Percentiles rank a stretch among this genome's conserved stretches.
phyloP scores from a whole-genome alignment of 371 early-diverging fungal genomes.

The Parasitella parasitica region DNA sequence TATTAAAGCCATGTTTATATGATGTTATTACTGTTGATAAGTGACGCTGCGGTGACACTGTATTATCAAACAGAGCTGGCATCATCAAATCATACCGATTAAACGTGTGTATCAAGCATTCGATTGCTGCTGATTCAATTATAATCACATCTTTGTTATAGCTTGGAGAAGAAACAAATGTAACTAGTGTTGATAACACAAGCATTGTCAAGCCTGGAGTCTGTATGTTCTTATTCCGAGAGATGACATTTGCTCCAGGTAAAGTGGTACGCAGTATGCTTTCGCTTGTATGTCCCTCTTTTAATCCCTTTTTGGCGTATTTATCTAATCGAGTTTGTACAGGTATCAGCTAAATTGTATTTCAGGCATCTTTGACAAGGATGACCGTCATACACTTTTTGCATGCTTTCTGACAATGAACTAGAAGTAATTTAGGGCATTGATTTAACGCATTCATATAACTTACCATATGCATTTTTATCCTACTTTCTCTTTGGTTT shows the following conservation, averaged over 20 bases:
- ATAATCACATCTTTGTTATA: not conserved
- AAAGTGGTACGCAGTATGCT: not conserved
- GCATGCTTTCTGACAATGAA: slow-evolving; percentile 59
- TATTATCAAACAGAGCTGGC: not conserved
- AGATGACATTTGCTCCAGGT: not conserved
- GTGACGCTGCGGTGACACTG: not conserved
- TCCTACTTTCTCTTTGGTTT: slow-evolving; percentile 39
- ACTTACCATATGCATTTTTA: slow-evolving; percentile 29
- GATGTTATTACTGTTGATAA: not conserved
- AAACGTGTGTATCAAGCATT: too few relatives aligned
- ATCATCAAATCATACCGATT: not conserved
- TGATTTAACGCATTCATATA: not conserved
- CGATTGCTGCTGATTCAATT: too few relatives aligned
- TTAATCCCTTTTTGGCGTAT: slow-evolving; percentile 54
- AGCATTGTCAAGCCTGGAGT: not conserved
- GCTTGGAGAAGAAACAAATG: not conserved
- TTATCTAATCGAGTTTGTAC: slow-evolving; percentile 58
- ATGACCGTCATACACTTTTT: slow-evolving; percentile 53
- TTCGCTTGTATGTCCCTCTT: slow-evolving; percentile 40
- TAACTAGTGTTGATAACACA: not conserved
- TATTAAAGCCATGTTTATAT: not conserved
- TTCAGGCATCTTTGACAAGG: slow-evolving; percentile 63
- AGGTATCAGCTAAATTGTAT: slow-evolving; percentile 49
- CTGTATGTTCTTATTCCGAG: not conserved
- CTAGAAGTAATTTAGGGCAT: not conserved